Percentiles rank a stretch among this genome's conserved stretches.
phyloP scores from a whole-genome alignment of 1,139 yeast species.

The Blastobotrys apis region DNA sequence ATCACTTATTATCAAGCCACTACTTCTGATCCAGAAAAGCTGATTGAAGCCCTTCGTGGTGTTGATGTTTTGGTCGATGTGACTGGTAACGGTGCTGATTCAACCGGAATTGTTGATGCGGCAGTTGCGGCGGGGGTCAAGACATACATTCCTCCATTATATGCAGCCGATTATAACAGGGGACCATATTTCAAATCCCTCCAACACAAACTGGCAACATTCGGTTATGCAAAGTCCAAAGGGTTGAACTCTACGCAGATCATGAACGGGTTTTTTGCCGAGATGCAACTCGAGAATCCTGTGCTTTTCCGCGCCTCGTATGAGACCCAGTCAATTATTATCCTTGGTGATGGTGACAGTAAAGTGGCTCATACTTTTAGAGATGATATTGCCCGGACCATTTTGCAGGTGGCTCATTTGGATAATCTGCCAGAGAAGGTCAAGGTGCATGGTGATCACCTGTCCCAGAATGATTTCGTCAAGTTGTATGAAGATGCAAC shows the following conservation, averaged over 20 bases:
- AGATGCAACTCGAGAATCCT: no score
- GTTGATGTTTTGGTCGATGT: conserved; percentile 51
- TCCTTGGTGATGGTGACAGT: no score
- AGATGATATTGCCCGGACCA: conserved; percentile 5
- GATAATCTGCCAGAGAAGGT: no score
- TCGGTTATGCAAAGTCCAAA: no score
- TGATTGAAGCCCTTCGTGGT: conserved; percentile 40
- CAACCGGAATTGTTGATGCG: conserved; percentile 34
- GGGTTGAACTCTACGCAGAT: no score
- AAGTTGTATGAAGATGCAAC: conserved; percentile 24
- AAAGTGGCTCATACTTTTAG: conserved; percentile 1
- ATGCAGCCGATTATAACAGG: conserved; percentile 50
- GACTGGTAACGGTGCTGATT: conserved; percentile 20
- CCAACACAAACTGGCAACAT: no score
- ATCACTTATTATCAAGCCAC: conserved; percentile 20
- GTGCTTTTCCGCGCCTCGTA: no score
- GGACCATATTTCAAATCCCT: no score
- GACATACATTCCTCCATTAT: conserved; percentile 58
- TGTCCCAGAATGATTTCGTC: no score
- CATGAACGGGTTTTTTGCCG: no score
- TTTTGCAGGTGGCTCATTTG: conserved; percentile 5
- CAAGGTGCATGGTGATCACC: no score
- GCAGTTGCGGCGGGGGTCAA: conserved; percentile 44
- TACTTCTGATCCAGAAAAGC: conserved; percentile 24
- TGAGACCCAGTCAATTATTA: no score